Evolutionary conservation across 2,329 filamentous ascomycete species (phyloP), one percentile per base, ranked within the genome.

Genomic region (Stachybotrys elegans): DNA sequence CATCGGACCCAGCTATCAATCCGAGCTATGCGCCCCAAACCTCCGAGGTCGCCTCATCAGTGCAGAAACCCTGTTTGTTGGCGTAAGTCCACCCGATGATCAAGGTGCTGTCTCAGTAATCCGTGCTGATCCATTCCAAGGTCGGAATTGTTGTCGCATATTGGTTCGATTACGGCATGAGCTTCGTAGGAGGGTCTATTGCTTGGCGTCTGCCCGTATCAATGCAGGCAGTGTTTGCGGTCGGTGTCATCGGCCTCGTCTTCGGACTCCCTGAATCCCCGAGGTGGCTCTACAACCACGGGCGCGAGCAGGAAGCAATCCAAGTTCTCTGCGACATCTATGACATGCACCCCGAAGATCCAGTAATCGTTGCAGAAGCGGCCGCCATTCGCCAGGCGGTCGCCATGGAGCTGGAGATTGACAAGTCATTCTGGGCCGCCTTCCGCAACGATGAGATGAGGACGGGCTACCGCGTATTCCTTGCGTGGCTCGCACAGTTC

Each of bases 41-140:
- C 70, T 72, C 47, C 61, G 73, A 42, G 73, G 73, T 5, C 72
- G 72, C 45, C 61, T 76, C 31, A 72, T 78, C 45, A 73, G 74
- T 62, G 67, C 75, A 39, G 73, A 60, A 3, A 54, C 65, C 13
- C 54, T 64, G 13, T 65, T 67, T 19, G 60, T 69, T 23, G 63
- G 67, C 17, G 56, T 67, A 20, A 66, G 63, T 1, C n/a, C n/a
- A n/a, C n/a, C n/a, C n/a, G n/a, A n/a, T n/a, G n/a, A n/a, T n/a
- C n/a, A n/a, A n/a, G n/a, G n/a, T n/a, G n/a, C n/a, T n/a, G n/a
- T n/a, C n/a, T n/a, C n/a, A n/a, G n/a, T n/a, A n/a, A n/a, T n/a
- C n/a, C n/a, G n/a, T n/a, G n/a, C n/a, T n/a, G n/a, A n/a, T n/a
- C n/a, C n/a, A n/a, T n/a, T n/a, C n/a, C n/a, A n/a, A n/a, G n/a